Base-by-base conservation (phyloP, 495 filamentous ascomycete species). In the Delitschia confertaspora region DNA sequence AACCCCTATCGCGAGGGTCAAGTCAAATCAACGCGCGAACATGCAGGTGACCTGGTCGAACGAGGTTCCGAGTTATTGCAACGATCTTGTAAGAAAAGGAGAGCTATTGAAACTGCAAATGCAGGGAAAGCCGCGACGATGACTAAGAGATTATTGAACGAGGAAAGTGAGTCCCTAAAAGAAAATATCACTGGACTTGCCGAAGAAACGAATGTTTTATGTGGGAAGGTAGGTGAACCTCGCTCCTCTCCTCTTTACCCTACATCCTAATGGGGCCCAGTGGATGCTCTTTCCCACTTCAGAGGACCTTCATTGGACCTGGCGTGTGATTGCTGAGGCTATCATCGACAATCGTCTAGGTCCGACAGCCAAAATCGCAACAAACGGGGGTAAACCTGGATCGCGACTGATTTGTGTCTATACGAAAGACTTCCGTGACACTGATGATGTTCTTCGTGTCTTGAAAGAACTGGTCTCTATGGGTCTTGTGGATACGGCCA, bases 281-380 rank as follows among this genome's bases (percentile, higher is more conserved):
- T 93, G 87, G 87, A 84, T 94, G 82, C 52, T 93, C n/a, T 88
- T 87, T 54, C 73, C 75, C 1, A 51, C 61, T 3, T 45, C 60
- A 4, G 61, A 66, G 2, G 53, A 71, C n/a, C 72, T 87, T 8
- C 74, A 86, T 56, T 57, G 63, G 3, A 47, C 69, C 9, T 93
- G 86, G 86, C 62, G 52, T 2, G 63, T 62, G 13, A 62, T 94
- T 2, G 81, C 75, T 3, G 67, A 62, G 11, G 83, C 74, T 0
- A 79, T 81, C 16, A 69, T 70, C 11, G 63, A 71, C 13, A 77
- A 79, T 29, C 70, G 79, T 35, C 67, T 93, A 3, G 84, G 85
- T 0, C 68, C 74, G 18, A 66, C 46, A 7, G 80, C 83, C 4
- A 93, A 89, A 59, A 81, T 87, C 8, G 76, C 77, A 1, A 72